A percentile compares a stretch with the other conserved stretches of the same genome.
Evolutionary conservation across 2,329 filamentous ascomycete species (phyloP).

Genomic region (Ilyonectria destructans): DNA sequence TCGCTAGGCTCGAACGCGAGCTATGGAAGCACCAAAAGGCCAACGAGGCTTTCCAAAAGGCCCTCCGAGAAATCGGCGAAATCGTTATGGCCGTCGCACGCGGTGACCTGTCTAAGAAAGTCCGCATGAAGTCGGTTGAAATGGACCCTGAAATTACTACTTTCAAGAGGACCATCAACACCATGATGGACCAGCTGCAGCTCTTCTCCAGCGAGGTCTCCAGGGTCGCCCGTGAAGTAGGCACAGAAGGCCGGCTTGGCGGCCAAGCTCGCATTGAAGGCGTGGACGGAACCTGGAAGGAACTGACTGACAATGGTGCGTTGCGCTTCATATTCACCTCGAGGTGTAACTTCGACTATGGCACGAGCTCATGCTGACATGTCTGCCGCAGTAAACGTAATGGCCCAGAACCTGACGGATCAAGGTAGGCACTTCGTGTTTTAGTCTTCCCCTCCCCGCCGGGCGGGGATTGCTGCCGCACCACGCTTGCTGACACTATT

Average conservation of each 20-base stretch:
- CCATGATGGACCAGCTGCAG: constrained; percentile 98
- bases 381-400: constrained; percentile 78
- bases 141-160: constrained; percentile 99
- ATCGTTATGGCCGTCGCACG: constrained; percentile 97
- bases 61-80: constrained; percentile 94
- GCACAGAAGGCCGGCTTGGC: constrained; percentile 93
- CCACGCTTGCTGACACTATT: too few relatives aligned
- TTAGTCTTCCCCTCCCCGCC: too few relatives aligned
- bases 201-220: constrained; percentile 98
- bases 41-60: constrained; percentile 98
- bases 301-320: constrained; percentile 88
- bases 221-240: constrained; percentile 93
- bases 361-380: too few relatives aligned
- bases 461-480: too few relatives aligned
- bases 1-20: constrained; percentile 91
- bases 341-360: too few relatives aligned
- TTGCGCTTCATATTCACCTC: constrained; percentile 11
- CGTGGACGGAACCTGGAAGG: constrained; percentile 97
- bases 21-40: constrained; percentile 98
- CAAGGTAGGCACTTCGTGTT: constrained; percentile 77
- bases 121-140: constrained; percentile 94
- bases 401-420: constrained; percentile 87
- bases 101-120: constrained; percentile 96
- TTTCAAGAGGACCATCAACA: constrained; percentile 98
- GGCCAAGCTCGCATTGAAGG: constrained; percentile 95